A percentile compares a stretch with the other conserved stretches of the same genome.
These are phyloP conservation scores for Elsinoe fawcettii DNA, from an alignment of 2,329 filamentous ascomycete genomes.

Conservation along the genomic window DNA sequence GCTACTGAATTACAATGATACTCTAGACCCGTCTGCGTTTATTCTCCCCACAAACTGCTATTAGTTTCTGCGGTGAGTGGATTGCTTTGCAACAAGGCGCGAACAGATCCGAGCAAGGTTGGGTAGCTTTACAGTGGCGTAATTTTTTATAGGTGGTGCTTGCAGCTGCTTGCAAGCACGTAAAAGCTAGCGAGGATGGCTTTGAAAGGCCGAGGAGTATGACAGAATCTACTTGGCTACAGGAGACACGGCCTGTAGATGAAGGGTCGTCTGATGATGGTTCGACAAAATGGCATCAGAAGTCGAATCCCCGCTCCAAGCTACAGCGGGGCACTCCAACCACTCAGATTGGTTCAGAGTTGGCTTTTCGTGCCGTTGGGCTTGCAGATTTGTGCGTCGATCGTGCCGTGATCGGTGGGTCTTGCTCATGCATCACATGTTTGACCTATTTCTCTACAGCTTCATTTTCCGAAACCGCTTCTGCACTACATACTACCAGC, in stretches of 20 bases:
- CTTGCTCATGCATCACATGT: background rate
- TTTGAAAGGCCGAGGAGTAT: background rate
- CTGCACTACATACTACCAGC: background rate
- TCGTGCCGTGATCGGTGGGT: conserved; percentile 4
- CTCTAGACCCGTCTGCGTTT: too few relatives aligned
- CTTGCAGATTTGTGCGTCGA: background rate
- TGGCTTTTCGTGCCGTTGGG: background rate
- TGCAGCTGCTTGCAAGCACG: background rate
- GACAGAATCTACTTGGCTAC: background rate
- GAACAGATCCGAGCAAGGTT: background rate
- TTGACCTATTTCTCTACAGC: background rate
- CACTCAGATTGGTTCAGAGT: background rate
- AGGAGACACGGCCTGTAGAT: background rate
- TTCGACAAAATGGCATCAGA: conserved; percentile 2
- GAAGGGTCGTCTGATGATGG: background rate
- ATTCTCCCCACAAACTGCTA: too few relatives aligned
- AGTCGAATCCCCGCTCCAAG: background rate
- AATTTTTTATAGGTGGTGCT: background rate
- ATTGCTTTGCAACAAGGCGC: too few relatives aligned
- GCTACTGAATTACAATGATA: too few relatives aligned
- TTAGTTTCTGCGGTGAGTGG: too few relatives aligned
- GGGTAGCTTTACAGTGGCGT: background rate
- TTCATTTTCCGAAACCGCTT: background rate
- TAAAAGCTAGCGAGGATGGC: background rate
- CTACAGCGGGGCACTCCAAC: background rate